phyloP scores from a whole-genome alignment of 2,329 filamentous ascomycete genomes.

The Cordyceps fumosorosea region DNA sequence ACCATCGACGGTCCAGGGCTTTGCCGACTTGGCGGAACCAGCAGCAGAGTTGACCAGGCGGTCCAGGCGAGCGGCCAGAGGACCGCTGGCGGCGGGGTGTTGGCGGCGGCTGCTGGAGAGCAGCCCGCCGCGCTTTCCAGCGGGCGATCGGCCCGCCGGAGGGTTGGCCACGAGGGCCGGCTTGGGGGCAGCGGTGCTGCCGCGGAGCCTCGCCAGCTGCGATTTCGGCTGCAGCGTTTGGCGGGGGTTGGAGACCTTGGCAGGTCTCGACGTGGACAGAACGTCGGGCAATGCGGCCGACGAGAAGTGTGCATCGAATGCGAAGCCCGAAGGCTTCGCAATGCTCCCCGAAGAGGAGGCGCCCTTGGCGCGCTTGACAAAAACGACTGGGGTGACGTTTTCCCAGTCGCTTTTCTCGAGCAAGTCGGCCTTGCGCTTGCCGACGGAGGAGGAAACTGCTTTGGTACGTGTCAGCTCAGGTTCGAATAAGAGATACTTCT shows the following conservation, averaged over 20 bases:
- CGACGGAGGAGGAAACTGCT: slow-evolving; percentile 36
- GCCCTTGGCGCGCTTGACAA: slow-evolving; percentile 54
- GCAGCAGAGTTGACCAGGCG: slow-evolving; percentile 57
- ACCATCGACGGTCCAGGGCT: slow-evolving; percentile 76
- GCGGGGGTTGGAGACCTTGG: slow-evolving; percentile 30
- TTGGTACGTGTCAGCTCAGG: slow-evolving; percentile 10
- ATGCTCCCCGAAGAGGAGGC: slow-evolving; percentile 37
- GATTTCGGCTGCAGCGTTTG: slow-evolving; percentile 48
- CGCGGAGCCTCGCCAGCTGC: slow-evolving; percentile 37
- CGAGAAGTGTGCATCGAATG: slow-evolving; percentile 32
- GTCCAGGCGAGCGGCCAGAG: slow-evolving; percentile 61
- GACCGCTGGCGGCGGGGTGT: slow-evolving; percentile 17
- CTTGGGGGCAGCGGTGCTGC: slow-evolving; percentile 27
- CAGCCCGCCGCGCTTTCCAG: slow-evolving; percentile 61
- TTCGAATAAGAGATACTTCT: not conserved
- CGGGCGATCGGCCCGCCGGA: slow-evolving; percentile 74
- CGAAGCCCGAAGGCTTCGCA: slow-evolving; percentile 42
- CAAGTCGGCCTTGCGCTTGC: slow-evolving; percentile 52
- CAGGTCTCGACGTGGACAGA: slow-evolving; percentile 26
- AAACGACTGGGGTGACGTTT: slow-evolving; percentile 54
- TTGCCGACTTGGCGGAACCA: slow-evolving; percentile 37
- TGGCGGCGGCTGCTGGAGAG: slow-evolving; percentile 60
- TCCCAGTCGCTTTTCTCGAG: slow-evolving; percentile 48
- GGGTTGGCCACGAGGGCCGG: slow-evolving; percentile 51
- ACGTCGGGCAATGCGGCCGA: slow-evolving; percentile 19